phyloP scores from a whole-genome alignment of 768 basidiomycete species.

The Hericium rajendrae region DNA sequence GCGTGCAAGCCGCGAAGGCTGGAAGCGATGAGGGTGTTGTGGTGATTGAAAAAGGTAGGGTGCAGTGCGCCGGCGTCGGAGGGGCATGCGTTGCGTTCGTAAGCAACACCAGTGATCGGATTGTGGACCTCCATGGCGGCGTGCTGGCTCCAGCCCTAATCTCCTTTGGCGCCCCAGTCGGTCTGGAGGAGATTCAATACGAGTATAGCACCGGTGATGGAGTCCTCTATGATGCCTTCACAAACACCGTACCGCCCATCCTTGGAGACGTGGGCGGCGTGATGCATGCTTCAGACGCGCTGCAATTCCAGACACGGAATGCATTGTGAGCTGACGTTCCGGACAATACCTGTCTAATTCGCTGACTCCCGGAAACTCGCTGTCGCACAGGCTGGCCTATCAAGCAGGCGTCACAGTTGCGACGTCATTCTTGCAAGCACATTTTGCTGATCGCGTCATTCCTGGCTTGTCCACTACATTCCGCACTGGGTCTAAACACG shows the following conservation, averaged over 20 bases:
- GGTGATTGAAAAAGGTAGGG: conserved; percentile 42
- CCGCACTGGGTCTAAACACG: conserved; percentile 29
- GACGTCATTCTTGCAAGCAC: conserved; percentile 23
- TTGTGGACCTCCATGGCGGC: conserved; percentile 58
- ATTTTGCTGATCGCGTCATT: neutral
- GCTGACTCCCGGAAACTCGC: neutral
- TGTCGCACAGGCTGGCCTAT: conserved; percentile 31
- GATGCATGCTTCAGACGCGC: conserved; percentile 54
- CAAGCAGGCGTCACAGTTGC: conserved; percentile 37
- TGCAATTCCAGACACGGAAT: conserved; percentile 35
- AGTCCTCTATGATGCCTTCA: conserved; percentile 36
- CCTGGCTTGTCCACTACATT: conserved; percentile 17
- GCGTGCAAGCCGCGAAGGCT: neutral
- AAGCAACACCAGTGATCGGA: neutral
- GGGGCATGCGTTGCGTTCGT: conserved; percentile 11
- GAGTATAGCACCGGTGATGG: conserved; percentile 61
- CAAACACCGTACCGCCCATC: conserved; percentile 30
- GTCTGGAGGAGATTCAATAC: conserved; percentile 51
- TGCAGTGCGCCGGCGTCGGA: conserved; percentile 34
- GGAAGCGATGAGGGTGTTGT: conserved; percentile 24
- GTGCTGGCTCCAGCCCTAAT: conserved; percentile 51
- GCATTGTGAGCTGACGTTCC: conserved; percentile 17
- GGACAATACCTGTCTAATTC: too few species aligned
- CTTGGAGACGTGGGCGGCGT: conserved; percentile 34
- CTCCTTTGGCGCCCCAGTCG: conserved; percentile 52